Conservation (phyloP, 2,329 filamentous ascomycete genomes). For the Aureobasidium leucospermi region DNA sequence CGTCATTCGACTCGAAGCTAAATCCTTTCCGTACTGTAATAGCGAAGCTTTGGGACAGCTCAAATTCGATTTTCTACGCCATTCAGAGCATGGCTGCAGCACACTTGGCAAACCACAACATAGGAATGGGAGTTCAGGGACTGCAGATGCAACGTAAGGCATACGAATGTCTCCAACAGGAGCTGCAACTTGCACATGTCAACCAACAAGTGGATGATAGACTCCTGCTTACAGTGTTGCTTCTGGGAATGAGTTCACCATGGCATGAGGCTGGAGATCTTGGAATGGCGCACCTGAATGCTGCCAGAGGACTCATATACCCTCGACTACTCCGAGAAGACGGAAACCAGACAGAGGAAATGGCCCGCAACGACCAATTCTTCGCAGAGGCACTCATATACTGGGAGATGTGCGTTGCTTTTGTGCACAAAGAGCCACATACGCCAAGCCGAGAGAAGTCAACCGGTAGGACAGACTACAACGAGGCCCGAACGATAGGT, state of each 20-base stretch:
- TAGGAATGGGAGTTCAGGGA: constrained; percentile 20
- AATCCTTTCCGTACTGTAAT: constrained; percentile 56
- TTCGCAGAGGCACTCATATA: constrained; percentile 52
- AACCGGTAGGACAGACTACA: constrained; percentile 20
- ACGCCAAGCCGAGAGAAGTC: constrained; percentile 3
- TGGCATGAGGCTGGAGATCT: constrained; percentile 53
- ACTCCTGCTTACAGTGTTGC: constrained; percentile 46
- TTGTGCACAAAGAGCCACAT: constrained; percentile 38
- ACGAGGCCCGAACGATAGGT: background rate
- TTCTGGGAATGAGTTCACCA: constrained; percentile 53
- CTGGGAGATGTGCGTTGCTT: constrained; percentile 53
- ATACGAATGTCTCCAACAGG: constrained; percentile 43
- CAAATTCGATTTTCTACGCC: constrained; percentile 51
- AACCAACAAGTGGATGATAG: constrained; percentile 19
- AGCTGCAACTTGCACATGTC: constrained; percentile 24
- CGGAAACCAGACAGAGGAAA: constrained; percentile 25
- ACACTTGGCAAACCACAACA: constrained; percentile 20
- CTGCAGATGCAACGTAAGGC: constrained; percentile 20
- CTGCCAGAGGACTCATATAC: constrained; percentile 35
- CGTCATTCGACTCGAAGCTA: constrained; percentile 56
- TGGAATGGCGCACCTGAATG: constrained; percentile 47
- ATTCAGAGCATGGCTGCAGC: constrained; percentile 52
- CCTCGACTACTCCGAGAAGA: constrained; percentile 36
- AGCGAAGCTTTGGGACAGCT: constrained; percentile 50
- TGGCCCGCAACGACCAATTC: constrained; percentile 36